Percentiles rank a stretch among this genome's conserved stretches.
Evolutionary conservation across 1,139 yeast species (phyloP).

Genomic region (Cylindricascospora bacillispora): DNA sequence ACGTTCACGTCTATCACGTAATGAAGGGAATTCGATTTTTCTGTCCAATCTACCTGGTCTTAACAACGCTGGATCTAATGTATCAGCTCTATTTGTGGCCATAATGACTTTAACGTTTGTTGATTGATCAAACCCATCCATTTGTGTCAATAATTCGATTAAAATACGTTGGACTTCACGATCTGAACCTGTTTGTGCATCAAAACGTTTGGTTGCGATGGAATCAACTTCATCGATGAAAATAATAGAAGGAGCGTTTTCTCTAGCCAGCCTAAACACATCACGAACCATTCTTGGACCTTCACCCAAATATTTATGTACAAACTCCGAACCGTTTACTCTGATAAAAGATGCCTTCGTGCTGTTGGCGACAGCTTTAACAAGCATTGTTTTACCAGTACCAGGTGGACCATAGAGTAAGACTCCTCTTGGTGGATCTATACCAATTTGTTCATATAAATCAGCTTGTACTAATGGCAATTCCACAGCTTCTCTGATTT

Average conservation of each 20-base stretch:
- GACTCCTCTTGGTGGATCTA: slow-evolving; percentile 98
- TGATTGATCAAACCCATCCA: slow-evolving; percentile 98
- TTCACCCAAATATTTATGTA: slow-evolving; percentile 95
- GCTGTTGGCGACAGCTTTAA: slow-evolving; percentile 95
- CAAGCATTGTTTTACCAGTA: slow-evolving; percentile 98
- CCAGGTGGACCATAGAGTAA: slow-evolving; percentile 98
- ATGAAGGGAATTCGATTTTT: slow-evolving; percentile 91
- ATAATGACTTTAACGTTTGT: slow-evolving; percentile 93
- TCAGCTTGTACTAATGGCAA: slow-evolving; percentile 94
- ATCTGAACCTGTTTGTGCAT: slow-evolving; percentile 99
- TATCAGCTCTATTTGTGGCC: slow-evolving; percentile 99
- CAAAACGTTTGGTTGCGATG: slow-evolving; percentile 97
- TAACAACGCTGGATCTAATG: slow-evolving; percentile 90
- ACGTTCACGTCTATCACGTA: slow-evolving; percentile 95
- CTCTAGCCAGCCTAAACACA: slow-evolving; percentile 92
- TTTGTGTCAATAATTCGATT: slow-evolving; percentile 89
- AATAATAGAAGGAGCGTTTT: slow-evolving; percentile 91
- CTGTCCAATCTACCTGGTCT: slow-evolving; percentile 99
- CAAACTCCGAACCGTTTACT: slow-evolving; percentile 96
- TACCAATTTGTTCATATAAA: slow-evolving; percentile 92
- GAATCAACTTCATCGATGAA: slow-evolving; percentile 98
- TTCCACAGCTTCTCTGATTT: slow-evolving; percentile 96
- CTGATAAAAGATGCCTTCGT: slow-evolving; percentile 93
- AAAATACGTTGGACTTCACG: slow-evolving; percentile 97
- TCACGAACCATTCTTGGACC: slow-evolving; percentile 99